A percentile compares a stretch with the other conserved stretches of the same genome.
Evolutionary conservation across 805 yeast species (phyloP).

Genomic region (Candida krabiensis): DNA sequence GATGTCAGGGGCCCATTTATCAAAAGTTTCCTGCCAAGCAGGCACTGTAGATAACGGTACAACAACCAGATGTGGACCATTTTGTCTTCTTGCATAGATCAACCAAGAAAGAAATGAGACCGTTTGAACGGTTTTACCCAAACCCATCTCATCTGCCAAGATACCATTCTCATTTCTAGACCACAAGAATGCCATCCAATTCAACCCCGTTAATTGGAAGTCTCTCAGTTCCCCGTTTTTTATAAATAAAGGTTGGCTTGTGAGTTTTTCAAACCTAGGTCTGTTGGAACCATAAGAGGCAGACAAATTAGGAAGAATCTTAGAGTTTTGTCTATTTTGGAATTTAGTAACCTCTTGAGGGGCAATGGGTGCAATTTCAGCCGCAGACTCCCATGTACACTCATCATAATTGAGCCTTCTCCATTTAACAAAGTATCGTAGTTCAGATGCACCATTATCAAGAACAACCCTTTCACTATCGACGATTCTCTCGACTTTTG

Average conservation of each 20-base stretch:
- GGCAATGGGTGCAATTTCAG: conserved; percentile 77
- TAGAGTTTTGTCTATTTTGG: conserved; percentile 78
- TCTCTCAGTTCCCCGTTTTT: conserved; percentile 92
- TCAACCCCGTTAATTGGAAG: conserved; percentile 95
- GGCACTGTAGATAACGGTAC: conserved; percentile 96
- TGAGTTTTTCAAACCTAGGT: conserved; percentile 86
- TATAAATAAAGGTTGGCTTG: conserved; percentile 83
- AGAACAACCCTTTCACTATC: conserved; percentile 70
- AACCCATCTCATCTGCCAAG: conserved; percentile 98
- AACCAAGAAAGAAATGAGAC: conserved; percentile 94
- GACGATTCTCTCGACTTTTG: conserved; percentile 85
- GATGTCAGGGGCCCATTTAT: conserved; percentile 95
- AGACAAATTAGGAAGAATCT: conserved; percentile 78
- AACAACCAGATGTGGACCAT: conserved; percentile 95
- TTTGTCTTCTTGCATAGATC: conserved; percentile 90
- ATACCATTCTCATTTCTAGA: conserved; percentile 96
- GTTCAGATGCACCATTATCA: conserved; percentile 62
- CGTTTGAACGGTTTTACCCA: conserved; percentile 97
- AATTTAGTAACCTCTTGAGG: conserved; percentile 82
- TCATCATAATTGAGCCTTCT: conserved; percentile 89
- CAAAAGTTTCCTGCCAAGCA: conserved; percentile 99
- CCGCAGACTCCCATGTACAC: conserved; percentile 96
- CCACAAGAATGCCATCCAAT: conserved; percentile 99
- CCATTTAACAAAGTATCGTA: conserved; percentile 92
- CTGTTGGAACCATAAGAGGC: conserved; percentile 73